phyloP scores from a whole-genome alignment of 2,329 filamentous ascomycete species.

The Uncinocarpus reesii region DNA sequence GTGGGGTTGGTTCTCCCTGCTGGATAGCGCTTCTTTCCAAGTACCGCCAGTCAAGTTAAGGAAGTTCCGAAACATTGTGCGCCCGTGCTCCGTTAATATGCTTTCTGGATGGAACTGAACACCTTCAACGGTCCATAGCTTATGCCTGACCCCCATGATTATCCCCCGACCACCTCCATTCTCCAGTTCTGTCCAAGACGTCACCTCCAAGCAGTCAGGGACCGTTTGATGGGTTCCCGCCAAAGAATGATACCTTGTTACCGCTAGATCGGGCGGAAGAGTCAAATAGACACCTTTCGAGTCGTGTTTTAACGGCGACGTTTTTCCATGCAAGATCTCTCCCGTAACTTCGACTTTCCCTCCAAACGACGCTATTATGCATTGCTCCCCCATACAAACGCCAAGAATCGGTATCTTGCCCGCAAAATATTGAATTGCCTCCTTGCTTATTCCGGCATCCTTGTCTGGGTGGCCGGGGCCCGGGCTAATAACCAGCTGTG shows the following conservation, averaged over 20 bases:
- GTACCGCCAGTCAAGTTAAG: conserved; percentile 77
- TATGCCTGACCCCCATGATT: conserved; percentile 96
- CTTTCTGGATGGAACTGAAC: conserved; percentile 98
- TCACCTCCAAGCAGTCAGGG: conserved; percentile 75
- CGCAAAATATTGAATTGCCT: conserved; percentile 79
- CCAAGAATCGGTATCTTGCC: conserved; percentile 92
- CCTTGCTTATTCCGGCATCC: conserved; percentile 87
- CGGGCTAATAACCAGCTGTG: conserved; percentile 87
- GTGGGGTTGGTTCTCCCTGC: conserved; percentile 24
- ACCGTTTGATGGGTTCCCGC: conserved; percentile 83
- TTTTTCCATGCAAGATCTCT: conserved; percentile 96
- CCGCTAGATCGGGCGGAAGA: conserved; percentile 68
- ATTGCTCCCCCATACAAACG: conserved; percentile 99
- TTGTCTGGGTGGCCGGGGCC: conserved; percentile 85
- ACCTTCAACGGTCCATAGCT: conserved; percentile 80
- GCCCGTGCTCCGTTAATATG: conserved; percentile 81
- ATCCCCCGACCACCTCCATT: conserved; percentile 66
- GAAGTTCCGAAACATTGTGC: conserved; percentile 87
- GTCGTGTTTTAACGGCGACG: conserved; percentile 80
- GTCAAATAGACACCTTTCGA: conserved; percentile 79
- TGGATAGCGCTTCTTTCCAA: conserved; percentile 59
- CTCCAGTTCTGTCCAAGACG: conserved; percentile 70
- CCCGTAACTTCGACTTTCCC: conserved; percentile 85
- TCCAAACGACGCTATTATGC: conserved; percentile 88
- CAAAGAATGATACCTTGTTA: conserved; percentile 92